Percentiles rank a stretch among this genome's conserved stretches.
Evolutionary conservation across 306 rosid species (phyloP).

Genomic region (Malus sieversii): DNA sequence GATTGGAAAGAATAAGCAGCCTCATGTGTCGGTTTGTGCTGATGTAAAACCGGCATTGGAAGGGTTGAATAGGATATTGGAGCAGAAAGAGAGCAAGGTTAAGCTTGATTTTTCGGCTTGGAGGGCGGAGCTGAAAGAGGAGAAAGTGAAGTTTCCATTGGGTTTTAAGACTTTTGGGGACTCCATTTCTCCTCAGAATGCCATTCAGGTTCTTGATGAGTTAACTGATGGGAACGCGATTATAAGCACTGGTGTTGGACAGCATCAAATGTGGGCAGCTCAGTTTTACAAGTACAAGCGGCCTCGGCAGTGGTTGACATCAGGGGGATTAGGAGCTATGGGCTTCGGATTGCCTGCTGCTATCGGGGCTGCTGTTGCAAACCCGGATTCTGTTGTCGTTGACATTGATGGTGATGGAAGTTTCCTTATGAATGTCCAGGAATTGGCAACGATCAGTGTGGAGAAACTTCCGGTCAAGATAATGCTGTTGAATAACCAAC

Average conservation of each 20-base stretch:
- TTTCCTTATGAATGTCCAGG: conserved; percentile 83
- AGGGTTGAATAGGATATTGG: conserved; percentile 56
- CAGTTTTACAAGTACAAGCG: conserved; percentile 67
- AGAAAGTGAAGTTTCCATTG: conserved; percentile 58
- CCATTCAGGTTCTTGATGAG: conserved; percentile 78
- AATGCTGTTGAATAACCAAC: conserved; percentile 74
- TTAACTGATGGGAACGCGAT: conserved; percentile 71
- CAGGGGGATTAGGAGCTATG: conserved; percentile 88
- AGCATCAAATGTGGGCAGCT: conserved; percentile 94
- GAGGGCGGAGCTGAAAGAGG: conserved; percentile 71
- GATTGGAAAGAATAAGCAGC: conserved; percentile 93
- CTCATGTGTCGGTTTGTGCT: conserved; percentile 61
- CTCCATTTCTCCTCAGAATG: conserved; percentile 71
- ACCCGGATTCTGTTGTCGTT: conserved; percentile 52
- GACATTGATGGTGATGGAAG: conserved; percentile 96
- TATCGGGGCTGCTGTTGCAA: conserved; percentile 81
- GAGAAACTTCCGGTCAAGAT: conserved; percentile 83
- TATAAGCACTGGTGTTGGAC: conserved; percentile 85
- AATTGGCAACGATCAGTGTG: conserved; percentile 60
- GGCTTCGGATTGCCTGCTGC: conserved; percentile 95
- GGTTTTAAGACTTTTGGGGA: conserved; percentile 62
- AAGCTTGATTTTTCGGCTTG: conserved; percentile 48
- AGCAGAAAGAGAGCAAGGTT: conserved; percentile 17
- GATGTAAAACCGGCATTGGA: conserved; percentile 68
- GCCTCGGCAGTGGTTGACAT: conserved; percentile 86